Conservation (phyloP, 129 eudicot species). For the Glebionis coronaria region DNA sequence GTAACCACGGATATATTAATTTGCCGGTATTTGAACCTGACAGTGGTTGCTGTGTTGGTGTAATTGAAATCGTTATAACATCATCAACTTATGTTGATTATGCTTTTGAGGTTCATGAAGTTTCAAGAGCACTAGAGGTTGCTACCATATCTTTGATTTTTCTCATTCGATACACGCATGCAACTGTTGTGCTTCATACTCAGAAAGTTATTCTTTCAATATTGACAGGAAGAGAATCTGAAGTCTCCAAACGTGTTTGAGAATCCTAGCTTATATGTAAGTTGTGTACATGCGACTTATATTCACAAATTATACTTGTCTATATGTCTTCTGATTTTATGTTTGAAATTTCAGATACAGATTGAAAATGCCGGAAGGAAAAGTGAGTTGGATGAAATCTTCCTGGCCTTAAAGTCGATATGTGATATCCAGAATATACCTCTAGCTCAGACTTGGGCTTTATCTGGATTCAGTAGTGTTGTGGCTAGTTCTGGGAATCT, state of each 20-base stretch:
- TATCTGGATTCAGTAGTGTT: not conserved
- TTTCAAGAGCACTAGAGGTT: conserved; percentile 5
- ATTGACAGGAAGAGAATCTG: not conserved
- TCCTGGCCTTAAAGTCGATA: not conserved
- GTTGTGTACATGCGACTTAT: not conserved
- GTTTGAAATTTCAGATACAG: not conserved
- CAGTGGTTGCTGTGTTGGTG: conserved; percentile 9
- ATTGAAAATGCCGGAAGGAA: not conserved
- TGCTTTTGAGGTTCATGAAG: conserved; percentile 4
- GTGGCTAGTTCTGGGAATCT: not conserved
- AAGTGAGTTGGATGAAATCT: not conserved
- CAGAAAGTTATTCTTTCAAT: not conserved
- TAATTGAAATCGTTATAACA: conserved; percentile 4
- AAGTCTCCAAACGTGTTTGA: not conserved
- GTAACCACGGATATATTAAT: not conserved
- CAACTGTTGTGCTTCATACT: not conserved
- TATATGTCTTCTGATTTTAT: not conserved
- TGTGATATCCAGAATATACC: not conserved
- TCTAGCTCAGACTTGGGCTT: conserved; percentile 1
- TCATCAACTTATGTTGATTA: conserved; percentile 7
- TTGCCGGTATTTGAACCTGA: not conserved
- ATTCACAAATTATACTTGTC: not conserved
- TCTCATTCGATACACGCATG: not conserved
- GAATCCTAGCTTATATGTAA: not conserved
- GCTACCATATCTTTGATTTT: not conserved